These are phyloP conservation scores for Aspergillus sclerotioniger DNA, from an alignment of 495 filamentous ascomycete species.

Conservation along the genomic window DNA sequence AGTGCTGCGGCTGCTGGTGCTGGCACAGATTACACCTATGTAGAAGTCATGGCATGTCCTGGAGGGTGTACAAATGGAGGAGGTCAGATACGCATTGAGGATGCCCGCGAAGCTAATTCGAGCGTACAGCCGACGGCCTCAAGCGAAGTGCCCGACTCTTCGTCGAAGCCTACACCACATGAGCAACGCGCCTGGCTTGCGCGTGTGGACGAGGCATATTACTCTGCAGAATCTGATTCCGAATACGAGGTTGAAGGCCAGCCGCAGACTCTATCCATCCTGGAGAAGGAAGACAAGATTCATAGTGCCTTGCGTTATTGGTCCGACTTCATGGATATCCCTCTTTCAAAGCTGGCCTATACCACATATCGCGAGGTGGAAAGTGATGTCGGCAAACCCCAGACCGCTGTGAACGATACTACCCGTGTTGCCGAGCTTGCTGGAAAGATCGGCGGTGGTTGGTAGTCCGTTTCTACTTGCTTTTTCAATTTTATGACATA, in stretches of 20 bases:
- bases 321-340: slow-evolving; percentile 66
- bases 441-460: slow-evolving; percentile 89
- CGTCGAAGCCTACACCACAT: slow-evolving; percentile 57
- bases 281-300: slow-evolving; percentile 35
- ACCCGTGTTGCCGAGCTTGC: slow-evolving; percentile 85
- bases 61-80: slow-evolving; percentile 97
- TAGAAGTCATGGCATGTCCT: slow-evolving; percentile 98
- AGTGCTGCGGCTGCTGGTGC: slow-evolving; percentile 34
- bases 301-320: slow-evolving; percentile 67
- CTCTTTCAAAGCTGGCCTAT: slow-evolving; percentile 68
- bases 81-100: slow-evolving; percentile 87
- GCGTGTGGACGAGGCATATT: slow-evolving; percentile 91
- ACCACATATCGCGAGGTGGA: slow-evolving; percentile 90
- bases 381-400: slow-evolving; percentile 86
- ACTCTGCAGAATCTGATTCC: slow-evolving; percentile 67
- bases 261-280: slow-evolving; percentile 18
- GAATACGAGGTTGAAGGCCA: slow-evolving; percentile 25
- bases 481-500: slow-evolving; percentile 11
- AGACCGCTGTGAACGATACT: slow-evolving; percentile 55
- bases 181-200: slow-evolving; percentile 86
- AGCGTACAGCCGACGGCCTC: slow-evolving; percentile 11
- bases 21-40: slow-evolving; percentile 72
- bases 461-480: slow-evolving; percentile 53
- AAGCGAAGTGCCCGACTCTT: slow-evolving; percentile 19
- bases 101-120: slow-evolving; percentile 47